Conservation (phyloP, 495 filamentous ascomycete genomes). For the Aspergillus panamensis region DNA sequence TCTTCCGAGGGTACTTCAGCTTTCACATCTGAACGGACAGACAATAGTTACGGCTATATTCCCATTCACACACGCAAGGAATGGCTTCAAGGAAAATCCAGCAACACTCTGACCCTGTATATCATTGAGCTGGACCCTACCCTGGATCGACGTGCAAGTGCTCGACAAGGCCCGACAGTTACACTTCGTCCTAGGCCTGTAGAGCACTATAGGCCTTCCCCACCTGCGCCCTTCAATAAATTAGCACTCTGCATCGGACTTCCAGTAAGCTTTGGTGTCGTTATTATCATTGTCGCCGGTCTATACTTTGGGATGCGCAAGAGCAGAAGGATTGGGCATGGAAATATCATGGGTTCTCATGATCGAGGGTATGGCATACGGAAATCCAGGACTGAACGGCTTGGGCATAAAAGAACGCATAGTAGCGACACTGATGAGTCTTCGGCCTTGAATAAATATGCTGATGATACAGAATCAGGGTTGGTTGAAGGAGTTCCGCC, state of each 20-base stretch:
- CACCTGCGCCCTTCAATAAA: constrained; percentile 25
- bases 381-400: constrained; percentile 20
- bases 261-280: constrained; percentile 23
- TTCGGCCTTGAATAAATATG: constrained; percentile 11
- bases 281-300: constrained; percentile 21
- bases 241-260: constrained; percentile 26
- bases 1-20: constrained; percentile 28
- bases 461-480: constrained; percentile 16
- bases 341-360: constrained; percentile 17
- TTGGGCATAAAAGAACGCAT: neutral
- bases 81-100: constrained; percentile 34
- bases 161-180: constrained; percentile 27
- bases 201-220: constrained; percentile 28
- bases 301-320: constrained; percentile 28
- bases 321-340: constrained; percentile 20
- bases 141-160: constrained; percentile 25
- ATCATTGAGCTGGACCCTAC: constrained; percentile 29
- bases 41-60: constrained; percentile 39
- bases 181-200: constrained; percentile 22
- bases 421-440: constrained; percentile 4
- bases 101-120: constrained; percentile 31
- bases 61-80: constrained; percentile 32
- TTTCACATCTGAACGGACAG: constrained; percentile 34
- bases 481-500: constrained; percentile 8
- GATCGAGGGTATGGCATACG: constrained; percentile 22